A percentile compares a stretch with the other conserved stretches of the same genome.
Conservation (phyloP, 805 yeast genomes). For the Pichia nakasei region DNA sequence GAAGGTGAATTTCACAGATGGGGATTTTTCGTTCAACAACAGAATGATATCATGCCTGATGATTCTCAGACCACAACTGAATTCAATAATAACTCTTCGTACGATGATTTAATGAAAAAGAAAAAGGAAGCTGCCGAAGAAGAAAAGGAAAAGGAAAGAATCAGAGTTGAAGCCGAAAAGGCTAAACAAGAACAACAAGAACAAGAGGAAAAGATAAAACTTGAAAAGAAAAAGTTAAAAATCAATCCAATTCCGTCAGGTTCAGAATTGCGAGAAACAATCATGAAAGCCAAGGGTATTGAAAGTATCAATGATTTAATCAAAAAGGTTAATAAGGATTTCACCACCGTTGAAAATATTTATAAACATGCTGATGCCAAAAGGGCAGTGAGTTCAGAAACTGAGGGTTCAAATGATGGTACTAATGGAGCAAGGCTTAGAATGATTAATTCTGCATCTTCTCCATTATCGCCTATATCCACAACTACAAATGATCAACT, state of each 20-base stretch:
- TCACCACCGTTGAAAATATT: constrained; percentile 21
- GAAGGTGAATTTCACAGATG: constrained; percentile 88
- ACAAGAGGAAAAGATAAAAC: constrained; percentile 4
- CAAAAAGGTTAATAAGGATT: constrained; percentile 50
- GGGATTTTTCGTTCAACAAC: constrained; percentile 72
- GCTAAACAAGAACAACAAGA: constrained; percentile 3
- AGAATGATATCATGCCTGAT: constrained; percentile 27
- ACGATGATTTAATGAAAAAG: not conserved
- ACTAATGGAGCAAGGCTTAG: not conserved
- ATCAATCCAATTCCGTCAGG: constrained; percentile 42
- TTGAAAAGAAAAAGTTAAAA: constrained; percentile 15
- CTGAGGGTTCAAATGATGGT: not conserved
- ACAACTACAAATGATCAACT: not conserved
- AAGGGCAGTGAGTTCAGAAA: not conserved
- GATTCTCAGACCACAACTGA: constrained; percentile 10
- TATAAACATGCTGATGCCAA: constrained; percentile 16
- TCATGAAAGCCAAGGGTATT: constrained; percentile 68
- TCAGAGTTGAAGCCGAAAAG: constrained; percentile 3
- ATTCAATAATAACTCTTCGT: not conserved
- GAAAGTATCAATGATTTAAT: constrained; percentile 61
- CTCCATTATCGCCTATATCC: not conserved
- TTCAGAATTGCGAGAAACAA: constrained; percentile 46
- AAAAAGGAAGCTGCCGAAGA: not conserved
- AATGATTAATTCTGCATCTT: not conserved
- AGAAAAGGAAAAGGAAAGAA: constrained; percentile 7